Evolutionary conservation across 768 basidiomycete species (phyloP).

Genomic region (Nidula microcarpa): DNA sequence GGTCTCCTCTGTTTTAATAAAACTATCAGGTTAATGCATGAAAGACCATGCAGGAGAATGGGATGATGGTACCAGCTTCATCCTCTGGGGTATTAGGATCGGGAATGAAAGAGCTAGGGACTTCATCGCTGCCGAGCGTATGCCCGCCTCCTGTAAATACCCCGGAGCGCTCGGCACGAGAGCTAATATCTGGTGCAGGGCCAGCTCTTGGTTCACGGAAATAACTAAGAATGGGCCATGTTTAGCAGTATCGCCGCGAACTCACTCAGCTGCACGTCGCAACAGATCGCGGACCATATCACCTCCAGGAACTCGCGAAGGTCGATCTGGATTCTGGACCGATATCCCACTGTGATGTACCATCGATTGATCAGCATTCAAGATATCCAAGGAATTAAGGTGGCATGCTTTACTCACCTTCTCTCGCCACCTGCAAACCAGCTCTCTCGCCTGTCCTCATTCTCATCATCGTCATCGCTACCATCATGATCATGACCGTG

Average conservation of each 20-base stretch:
- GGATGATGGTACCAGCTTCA: slow-evolving; percentile 14
- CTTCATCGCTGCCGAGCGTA: slow-evolving; percentile 87
- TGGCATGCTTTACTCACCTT: slow-evolving; percentile 45
- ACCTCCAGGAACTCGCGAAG: slow-evolving; percentile 45
- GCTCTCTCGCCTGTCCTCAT: slow-evolving; percentile 39
- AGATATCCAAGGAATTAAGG: not conserved
- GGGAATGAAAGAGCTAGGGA: slow-evolving; percentile 70
- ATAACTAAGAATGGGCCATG: no score
- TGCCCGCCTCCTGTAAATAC: slow-evolving; percentile 75
- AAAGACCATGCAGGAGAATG: no score
- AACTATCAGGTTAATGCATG: no score
- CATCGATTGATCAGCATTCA: not conserved
- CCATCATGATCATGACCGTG: not conserved
- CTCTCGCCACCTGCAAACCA: slow-evolving; percentile 96
- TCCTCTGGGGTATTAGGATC: slow-evolving; percentile 57
- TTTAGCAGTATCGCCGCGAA: slow-evolving; percentile 3
- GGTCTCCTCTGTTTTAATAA: slow-evolving; percentile 25
- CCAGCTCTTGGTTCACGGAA: slow-evolving; percentile 5
- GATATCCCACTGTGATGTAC: slow-evolving; percentile 68
- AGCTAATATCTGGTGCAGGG: slow-evolving; percentile 21
- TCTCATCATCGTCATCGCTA: slow-evolving; percentile 37
- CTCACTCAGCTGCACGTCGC: slow-evolving; percentile 77
- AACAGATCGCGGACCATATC: slow-evolving; percentile 69
- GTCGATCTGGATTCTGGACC: slow-evolving; percentile 77
- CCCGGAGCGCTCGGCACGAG: slow-evolving; percentile 8